phyloP scores from a whole-genome alignment of 1,284 basidiomycete species.

The Ceratobasidium sp. region DNA sequence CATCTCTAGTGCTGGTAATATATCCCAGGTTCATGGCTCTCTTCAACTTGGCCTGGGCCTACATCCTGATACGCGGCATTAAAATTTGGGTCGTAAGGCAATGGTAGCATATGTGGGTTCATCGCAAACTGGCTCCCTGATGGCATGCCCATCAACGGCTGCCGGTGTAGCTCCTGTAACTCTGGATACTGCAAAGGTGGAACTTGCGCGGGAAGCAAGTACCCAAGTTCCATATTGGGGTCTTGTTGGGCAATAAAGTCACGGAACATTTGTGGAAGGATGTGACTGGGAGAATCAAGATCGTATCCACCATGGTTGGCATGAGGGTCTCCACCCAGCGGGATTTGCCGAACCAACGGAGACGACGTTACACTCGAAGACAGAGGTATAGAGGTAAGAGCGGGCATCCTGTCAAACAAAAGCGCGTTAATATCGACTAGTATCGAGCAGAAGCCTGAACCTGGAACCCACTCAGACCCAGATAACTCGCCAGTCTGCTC shows the following conservation, averaged over 20 bases:
- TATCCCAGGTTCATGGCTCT: neutral
- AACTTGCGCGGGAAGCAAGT: neutral
- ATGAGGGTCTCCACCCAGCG: neutral
- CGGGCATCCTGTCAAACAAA: neutral
- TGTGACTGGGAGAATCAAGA: slow-evolving; percentile 2
- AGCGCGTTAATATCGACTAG: neutral
- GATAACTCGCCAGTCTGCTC: slow-evolving; percentile 28
- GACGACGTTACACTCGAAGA: neutral
- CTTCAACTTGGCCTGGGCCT: neutral
- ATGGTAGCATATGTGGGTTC: slow-evolving; percentile 36
- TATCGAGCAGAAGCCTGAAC: neutral
- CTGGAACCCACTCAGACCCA: neutral
- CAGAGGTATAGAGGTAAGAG: neutral
- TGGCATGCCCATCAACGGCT: slow-evolving; percentile 42
- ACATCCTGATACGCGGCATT: slow-evolving; percentile 12
- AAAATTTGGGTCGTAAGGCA: slow-evolving; percentile 43
- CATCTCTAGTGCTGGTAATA: slow-evolving; percentile 1
- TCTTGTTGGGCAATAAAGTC: slow-evolving; percentile 37
- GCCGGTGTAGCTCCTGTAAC: slow-evolving; percentile 33
- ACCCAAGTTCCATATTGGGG: slow-evolving; percentile 16
- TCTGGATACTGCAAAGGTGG: slow-evolving; percentile 25
- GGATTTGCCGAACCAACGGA: neutral
- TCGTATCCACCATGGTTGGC: neutral
- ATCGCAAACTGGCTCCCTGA: slow-evolving; percentile 21
- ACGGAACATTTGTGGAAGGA: slow-evolving; percentile 20